Evolutionary conservation across 805 yeast species (phyloP).

Genomic region (Ascoidea asiatica): DNA sequence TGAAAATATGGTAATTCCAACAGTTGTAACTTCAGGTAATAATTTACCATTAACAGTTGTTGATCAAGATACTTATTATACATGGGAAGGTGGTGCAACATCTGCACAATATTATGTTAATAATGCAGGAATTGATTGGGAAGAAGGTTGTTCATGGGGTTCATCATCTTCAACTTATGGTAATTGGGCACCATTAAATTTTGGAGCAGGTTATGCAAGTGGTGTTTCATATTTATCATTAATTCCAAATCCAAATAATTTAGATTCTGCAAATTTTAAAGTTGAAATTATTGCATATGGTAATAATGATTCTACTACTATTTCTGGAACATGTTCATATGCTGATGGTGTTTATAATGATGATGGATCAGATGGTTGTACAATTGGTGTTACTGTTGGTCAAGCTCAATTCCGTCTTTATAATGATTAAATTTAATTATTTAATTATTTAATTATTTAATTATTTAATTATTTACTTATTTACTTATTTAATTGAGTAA

Average conservation of each 20-base stretch:
- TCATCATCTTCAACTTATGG: constrained; percentile 65
- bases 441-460: no score
- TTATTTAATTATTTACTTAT: no score
- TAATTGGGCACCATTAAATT: constrained; percentile 83
- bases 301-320: constrained; percentile 28
- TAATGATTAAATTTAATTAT: no score
- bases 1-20: constrained; percentile 96
- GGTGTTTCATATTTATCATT: constrained; percentile 55
- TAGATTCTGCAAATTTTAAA: constrained; percentile 39
- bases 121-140: constrained; percentile 83
- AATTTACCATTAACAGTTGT: constrained; percentile 63
- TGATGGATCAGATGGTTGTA: constrained; percentile 58
- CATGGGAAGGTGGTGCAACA: constrained; percentile 70
- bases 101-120: constrained; percentile 96
- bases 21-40: constrained; percentile 59
- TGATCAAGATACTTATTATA: constrained; percentile 61
- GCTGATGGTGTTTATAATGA: constrained; percentile 66
- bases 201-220: constrained; percentile 60
- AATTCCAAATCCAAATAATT: constrained; percentile 70
- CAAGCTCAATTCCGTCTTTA: constrained; percentile 30
- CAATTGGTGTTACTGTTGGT: constrained; percentile 52
- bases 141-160: constrained; percentile 96
- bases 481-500: no score
- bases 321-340: constrained; percentile 65
- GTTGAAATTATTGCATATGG: constrained; percentile 60